Percentiles rank a stretch among this genome's conserved stretches.
Conservation (phyloP, 176 grass and related monocot genomes). For the Oryza nivara region DNA sequence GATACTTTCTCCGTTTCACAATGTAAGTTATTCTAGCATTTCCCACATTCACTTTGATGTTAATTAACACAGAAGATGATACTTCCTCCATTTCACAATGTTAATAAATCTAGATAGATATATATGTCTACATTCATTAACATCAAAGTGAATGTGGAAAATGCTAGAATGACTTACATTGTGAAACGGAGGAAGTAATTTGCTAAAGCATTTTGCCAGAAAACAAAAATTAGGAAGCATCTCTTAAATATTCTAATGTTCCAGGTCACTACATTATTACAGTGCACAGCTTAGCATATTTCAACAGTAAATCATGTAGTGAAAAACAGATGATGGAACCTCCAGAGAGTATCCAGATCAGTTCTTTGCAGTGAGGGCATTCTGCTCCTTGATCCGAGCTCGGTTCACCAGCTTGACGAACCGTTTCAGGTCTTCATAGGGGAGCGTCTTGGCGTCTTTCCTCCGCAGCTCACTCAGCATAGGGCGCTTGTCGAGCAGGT, state of each 20-base stretch:
- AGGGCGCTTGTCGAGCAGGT: conserved; percentile 68
- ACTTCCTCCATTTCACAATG: too few relatives aligned
- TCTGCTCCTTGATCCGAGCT: conserved; percentile 85
- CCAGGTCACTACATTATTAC: conserved; percentile 28
- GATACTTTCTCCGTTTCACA: too few relatives aligned
- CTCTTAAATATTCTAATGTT: background rate
- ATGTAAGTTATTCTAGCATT: too few relatives aligned
- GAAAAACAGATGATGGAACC: background rate
- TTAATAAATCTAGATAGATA: too few relatives aligned
- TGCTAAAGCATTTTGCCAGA: background rate
- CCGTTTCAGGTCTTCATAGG: conserved; percentile 81
- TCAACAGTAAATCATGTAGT: background rate
- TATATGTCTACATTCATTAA: too few relatives aligned
- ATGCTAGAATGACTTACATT: too few relatives aligned
- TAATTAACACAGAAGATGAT: too few relatives aligned
- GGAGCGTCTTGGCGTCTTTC: conserved; percentile 71
- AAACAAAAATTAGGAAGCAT: background rate
- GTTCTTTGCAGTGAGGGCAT: conserved; percentile 73
- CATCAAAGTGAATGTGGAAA: too few relatives aligned
- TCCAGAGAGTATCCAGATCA: conserved; percentile 37
- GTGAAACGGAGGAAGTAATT: background rate
- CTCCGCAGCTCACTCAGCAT: conserved; percentile 77
- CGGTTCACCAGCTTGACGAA: conserved; percentile 89
- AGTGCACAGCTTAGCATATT: background rate
- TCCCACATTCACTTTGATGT: too few relatives aligned